Evolutionary conservation across 2,329 filamentous ascomycete genomes (phyloP).

Genomic region (Microascus cirrosus): DNA sequence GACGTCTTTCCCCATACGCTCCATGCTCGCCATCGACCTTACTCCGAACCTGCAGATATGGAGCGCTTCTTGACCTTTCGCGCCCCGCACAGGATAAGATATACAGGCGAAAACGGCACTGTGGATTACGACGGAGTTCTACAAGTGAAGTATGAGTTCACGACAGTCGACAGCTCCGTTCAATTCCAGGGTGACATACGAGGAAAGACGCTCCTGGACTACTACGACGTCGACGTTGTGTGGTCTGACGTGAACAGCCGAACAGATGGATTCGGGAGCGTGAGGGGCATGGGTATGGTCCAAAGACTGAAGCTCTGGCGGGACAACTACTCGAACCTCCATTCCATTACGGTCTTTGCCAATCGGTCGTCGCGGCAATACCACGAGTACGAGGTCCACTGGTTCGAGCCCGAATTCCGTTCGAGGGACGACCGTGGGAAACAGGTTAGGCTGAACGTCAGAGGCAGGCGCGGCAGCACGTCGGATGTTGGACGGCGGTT

Average conservation of each 20-base stretch:
- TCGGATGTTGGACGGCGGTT: conserved; percentile 27
- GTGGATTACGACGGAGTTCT: conserved; percentile 36
- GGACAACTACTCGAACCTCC: conserved; percentile 33
- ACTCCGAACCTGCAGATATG: conserved; percentile 35
- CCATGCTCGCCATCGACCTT: conserved; percentile 37
- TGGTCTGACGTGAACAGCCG: conserved; percentile 39
- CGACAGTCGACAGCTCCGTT: conserved; percentile 31
- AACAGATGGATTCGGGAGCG: conserved; percentile 36
- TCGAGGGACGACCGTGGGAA: conserved; percentile 32
- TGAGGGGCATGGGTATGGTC: conserved; percentile 37
- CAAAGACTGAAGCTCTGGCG: conserved; percentile 41
- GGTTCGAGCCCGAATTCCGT: conserved; percentile 35
- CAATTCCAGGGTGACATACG: conserved; percentile 38
- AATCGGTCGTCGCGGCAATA: conserved; percentile 33
- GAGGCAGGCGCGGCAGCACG: conserved; percentile 27
- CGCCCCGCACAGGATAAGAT: conserved; percentile 35
- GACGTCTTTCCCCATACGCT: conserved; percentile 37
- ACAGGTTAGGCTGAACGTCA: conserved; percentile 29
- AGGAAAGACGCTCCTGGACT: conserved; percentile 34
- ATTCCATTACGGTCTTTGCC: conserved; percentile 35
- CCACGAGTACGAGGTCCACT: conserved; percentile 34
- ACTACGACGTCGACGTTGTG: conserved; percentile 39
- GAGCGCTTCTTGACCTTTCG: conserved; percentile 36
- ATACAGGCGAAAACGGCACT: conserved; percentile 32
- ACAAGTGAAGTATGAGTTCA: conserved; percentile 39